phyloP scores from a whole-genome alignment of 1,139 yeast species.

The Suhomyces yuchorum region DNA sequence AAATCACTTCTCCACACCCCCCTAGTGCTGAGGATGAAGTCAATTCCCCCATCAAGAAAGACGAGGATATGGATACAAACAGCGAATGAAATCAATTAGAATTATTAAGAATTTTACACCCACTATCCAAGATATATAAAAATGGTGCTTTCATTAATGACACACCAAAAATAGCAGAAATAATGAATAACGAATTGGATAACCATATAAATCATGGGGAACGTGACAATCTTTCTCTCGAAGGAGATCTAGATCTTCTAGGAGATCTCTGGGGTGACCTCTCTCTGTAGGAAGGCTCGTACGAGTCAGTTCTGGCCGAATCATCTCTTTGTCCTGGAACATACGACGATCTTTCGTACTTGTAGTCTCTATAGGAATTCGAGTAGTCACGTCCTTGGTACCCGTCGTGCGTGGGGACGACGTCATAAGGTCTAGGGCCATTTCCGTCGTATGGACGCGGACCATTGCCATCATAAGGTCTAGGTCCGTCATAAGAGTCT shows the following conservation, averaged over 20 bases:
- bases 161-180: neutral
- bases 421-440: constrained; percentile 19
- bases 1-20: neutral
- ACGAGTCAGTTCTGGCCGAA: constrained; percentile 22
- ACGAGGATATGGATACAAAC: neutral
- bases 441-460: constrained; percentile 17
- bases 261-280: constrained; percentile 9
- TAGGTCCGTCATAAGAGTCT: constrained; percentile 10
- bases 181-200: neutral
- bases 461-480: constrained; percentile 15
- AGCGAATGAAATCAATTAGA: neutral
- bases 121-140: neutral
- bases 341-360: constrained; percentile 21
- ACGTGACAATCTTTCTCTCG: constrained; percentile 12
- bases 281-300: constrained; percentile 19
- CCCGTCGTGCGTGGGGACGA: constrained; percentile 14
- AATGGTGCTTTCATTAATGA: neutral
- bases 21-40: neutral
- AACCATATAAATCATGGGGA: neutral
- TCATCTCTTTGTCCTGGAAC: constrained; percentile 18
- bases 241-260: constrained; percentile 20
- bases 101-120: neutral
- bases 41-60: neutral
- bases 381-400: constrained; percentile 4
- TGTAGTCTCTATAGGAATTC: constrained; percentile 8